Evolutionary conservation across 768 basidiomycete genomes (phyloP).

Genomic region (Cystobasidium ongulense): DNA sequence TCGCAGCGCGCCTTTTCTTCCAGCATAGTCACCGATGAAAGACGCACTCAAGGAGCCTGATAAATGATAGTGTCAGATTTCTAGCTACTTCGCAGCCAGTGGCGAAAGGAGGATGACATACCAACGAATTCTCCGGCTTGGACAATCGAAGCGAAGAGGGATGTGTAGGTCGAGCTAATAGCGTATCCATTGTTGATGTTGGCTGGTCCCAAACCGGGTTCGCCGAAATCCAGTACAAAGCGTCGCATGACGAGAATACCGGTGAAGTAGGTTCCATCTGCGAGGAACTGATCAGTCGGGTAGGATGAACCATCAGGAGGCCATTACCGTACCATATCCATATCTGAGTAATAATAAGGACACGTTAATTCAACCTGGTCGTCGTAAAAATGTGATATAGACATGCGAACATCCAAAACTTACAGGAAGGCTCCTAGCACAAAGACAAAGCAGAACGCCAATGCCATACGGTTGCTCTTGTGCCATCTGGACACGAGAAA

Average conservation of each 20-base stretch:
- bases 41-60: constrained; percentile 41
- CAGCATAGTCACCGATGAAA: constrained; percentile 43
- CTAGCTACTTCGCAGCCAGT: neutral
- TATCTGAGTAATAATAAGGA: neutral
- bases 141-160: constrained; percentile 43
- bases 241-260: constrained; percentile 19
- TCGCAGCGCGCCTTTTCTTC: constrained; percentile 43
- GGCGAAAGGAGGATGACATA: neutral
- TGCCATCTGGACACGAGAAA: neutral
- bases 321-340: constrained; percentile 7
- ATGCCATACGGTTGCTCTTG: constrained; percentile 12
- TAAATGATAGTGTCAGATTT: neutral
- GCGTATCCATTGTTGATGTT: constrained; percentile 29
- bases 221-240: constrained; percentile 33
- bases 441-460: constrained; percentile 19
- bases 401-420: neutral
- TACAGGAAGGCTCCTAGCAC: constrained; percentile 25
- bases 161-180: constrained; percentile 38
- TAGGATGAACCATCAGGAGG: neutral
- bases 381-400: neutral
- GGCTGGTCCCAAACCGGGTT: neutral
- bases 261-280: constrained; percentile 19
- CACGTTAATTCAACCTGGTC: neutral
- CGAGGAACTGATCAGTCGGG: neutral
- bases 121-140: constrained; percentile 46